Conservation (phyloP, 208 protist genomes). For the Angomonas desouzai region DNA sequence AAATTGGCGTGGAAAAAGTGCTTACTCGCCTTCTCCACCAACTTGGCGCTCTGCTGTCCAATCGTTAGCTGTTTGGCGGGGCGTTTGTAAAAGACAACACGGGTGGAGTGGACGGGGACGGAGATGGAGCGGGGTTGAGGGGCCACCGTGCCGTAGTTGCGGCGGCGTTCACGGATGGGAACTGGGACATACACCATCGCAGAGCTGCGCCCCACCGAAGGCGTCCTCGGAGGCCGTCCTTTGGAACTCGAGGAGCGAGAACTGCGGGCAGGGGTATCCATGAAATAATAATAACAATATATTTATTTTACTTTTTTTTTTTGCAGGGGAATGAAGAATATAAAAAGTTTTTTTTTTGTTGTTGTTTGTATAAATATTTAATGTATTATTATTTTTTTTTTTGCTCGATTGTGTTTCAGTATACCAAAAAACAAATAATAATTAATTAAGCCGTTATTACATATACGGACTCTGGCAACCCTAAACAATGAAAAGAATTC, state of each 20-base stretch:
- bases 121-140: slow-evolving; percentile 38
- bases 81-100: slow-evolving; percentile 39
- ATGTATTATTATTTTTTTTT: too few relatives aligned
- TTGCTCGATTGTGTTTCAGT: too few relatives aligned
- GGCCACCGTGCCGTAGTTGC: slow-evolving; percentile 32
- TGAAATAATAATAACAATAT: not conserved
- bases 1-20: slow-evolving; percentile 80
- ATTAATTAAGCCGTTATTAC: slow-evolving; percentile 3
- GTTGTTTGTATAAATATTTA: too few relatives aligned
- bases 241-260: not conserved
- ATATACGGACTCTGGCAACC: not conserved
- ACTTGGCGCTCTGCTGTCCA: slow-evolving; percentile 46
- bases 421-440: slow-evolving; percentile 2
- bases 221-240: slow-evolving; percentile 18
- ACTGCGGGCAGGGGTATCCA: not conserved
- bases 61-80: slow-evolving; percentile 42
- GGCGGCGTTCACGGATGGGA: slow-evolving; percentile 3
- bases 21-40: slow-evolving; percentile 60
- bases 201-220: slow-evolving; percentile 18
- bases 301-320: too few relatives aligned
- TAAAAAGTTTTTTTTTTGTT: too few relatives aligned
- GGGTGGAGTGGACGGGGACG: slow-evolving; percentile 41
- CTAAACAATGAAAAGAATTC: too few relatives aligned
- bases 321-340: too few relatives aligned
- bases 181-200: slow-evolving; percentile 10